These are phyloP conservation scores for Solanum chmielewskii DNA, from an alignment of 257 asterid species.

Conservation along the genomic window DNA sequence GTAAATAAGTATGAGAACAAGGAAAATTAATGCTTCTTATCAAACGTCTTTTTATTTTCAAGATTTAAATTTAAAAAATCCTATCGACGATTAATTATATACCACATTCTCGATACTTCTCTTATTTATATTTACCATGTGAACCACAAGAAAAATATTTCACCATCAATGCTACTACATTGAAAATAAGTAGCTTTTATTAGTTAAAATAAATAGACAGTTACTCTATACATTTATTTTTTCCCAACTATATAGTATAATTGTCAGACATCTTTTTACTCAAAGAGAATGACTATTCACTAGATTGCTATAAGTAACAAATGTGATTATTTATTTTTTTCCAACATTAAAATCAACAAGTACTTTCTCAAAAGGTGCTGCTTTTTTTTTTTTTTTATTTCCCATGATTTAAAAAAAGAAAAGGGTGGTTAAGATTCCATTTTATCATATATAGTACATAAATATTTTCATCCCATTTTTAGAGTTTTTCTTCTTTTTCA, in stretches of 20 bases:
- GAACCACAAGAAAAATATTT: neutral
- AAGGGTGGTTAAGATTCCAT: slow-evolving; percentile 8
- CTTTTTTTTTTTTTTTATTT: neutral
- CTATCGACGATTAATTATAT: neutral
- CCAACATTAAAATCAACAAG: neutral
- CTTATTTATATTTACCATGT: neutral
- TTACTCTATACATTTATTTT: neutral
- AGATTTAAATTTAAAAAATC: neutral
- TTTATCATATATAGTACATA: neutral
- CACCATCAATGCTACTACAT: neutral
- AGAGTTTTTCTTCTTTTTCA: slow-evolving; percentile 11
- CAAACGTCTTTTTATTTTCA: neutral
- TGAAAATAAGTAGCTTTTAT: neutral
- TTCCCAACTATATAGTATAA: neutral
- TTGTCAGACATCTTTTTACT: neutral
- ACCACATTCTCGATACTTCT: neutral
- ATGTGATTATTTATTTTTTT: neutral
- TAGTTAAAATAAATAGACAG: neutral
- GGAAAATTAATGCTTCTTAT: neutral
- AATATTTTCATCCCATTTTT: neutral
- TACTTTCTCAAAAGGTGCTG: neutral
- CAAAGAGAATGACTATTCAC: neutral
- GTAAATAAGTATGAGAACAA: neutral
- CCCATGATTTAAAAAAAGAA: neutral
- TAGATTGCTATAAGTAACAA: neutral